Evolutionary conservation across 306 rosid genomes (phyloP).

Genomic region (Begonia peltatifolia): DNA sequence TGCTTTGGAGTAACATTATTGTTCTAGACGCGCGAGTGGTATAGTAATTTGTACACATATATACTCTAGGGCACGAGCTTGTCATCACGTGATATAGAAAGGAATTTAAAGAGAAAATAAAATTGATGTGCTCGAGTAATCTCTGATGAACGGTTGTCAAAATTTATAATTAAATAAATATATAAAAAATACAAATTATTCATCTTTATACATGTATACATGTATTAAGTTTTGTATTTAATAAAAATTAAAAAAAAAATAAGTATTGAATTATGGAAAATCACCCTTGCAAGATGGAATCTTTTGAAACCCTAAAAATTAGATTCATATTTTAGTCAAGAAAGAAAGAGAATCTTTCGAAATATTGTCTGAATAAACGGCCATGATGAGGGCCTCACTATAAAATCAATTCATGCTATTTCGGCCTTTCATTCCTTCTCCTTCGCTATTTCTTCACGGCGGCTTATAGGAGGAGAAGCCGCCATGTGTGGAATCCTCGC

Average conservation of each 20-base stretch:
- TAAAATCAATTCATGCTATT: neutral
- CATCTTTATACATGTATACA: too few relatives aligned
- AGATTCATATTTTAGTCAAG: neutral
- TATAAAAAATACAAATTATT: neutral
- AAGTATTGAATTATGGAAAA: too few relatives aligned
- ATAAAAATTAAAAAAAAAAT: too few relatives aligned
- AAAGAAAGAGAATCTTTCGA: slow-evolving; percentile 20
- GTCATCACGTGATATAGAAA: too few relatives aligned
- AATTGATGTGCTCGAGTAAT: too few relatives aligned
- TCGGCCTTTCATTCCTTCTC: slow-evolving; percentile 12
- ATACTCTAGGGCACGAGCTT: too few relatives aligned
- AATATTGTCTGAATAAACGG: slow-evolving; percentile 21
- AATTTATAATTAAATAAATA: neutral
- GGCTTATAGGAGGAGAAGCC: slow-evolving; percentile 17
- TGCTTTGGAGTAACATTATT: too few relatives aligned
- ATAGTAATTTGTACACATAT: too few relatives aligned
- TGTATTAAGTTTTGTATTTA: too few relatives aligned
- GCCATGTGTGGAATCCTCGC: slow-evolving; percentile 98
- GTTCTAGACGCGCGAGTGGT: too few relatives aligned
- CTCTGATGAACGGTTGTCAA: too few relatives aligned
- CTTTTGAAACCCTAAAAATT: slow-evolving; percentile 10
- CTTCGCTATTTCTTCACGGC: neutral
- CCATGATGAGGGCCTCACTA: slow-evolving; percentile 2
- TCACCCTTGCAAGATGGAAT: neutral
- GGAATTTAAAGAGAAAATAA: too few relatives aligned